These are phyloP conservation scores for Croton laevigatus DNA, from an alignment of 441 rosid species.

Conservation along the genomic window DNA sequence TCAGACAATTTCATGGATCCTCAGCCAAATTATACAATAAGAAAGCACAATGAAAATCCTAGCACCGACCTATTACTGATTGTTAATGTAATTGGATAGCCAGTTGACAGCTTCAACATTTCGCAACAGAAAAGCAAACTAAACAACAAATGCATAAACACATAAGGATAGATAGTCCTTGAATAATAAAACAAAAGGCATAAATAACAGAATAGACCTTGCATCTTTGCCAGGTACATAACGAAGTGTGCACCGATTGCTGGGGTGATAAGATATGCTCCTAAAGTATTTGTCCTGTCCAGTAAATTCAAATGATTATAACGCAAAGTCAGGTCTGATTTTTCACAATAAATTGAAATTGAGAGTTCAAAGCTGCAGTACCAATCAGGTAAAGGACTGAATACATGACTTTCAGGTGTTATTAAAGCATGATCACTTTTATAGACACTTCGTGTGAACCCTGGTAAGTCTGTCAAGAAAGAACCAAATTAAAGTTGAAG, in stretches of 20 bases:
- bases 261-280: constrained; percentile 81
- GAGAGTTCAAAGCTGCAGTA: constrained; percentile 25
- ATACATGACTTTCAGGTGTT: constrained; percentile 91
- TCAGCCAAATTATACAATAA: neutral
- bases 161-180: neutral
- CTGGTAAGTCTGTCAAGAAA: constrained; percentile 72
- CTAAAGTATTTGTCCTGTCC: constrained; percentile 73
- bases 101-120: constrained; percentile 1
- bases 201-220: constrained; percentile 47
- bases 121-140: neutral
- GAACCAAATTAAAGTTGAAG: constrained; percentile 20
- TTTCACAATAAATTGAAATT: constrained; percentile 19
- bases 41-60: neutral
- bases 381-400: constrained; percentile 86
- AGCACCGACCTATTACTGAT: neutral
- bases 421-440: constrained; percentile 71
- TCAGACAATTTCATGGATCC: neutral
- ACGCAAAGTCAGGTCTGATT: constrained; percentile 16
- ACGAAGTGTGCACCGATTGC: constrained; percentile 88
- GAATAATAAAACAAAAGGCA: constrained; percentile 12
- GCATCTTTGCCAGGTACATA: constrained; percentile 85
- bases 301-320: constrained; percentile 27
- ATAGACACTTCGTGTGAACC: constrained; percentile 82
- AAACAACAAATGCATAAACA: neutral
- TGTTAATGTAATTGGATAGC: neutral